Base-by-base conservation (phyloP, 805 yeast species). In the Nakazawaea peltata region DNA sequence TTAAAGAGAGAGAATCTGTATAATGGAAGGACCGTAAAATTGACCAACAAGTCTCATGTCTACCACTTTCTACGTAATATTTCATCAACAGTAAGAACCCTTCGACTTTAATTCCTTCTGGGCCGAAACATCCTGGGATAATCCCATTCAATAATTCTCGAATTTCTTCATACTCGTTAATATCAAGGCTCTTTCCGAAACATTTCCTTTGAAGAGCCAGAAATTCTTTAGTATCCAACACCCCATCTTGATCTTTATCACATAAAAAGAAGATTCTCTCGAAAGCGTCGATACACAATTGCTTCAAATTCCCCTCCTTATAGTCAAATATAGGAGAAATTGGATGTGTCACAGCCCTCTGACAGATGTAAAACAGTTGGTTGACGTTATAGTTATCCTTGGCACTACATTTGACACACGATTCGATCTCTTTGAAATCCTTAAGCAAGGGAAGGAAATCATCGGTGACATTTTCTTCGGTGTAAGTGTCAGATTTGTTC, bases 41-140 rank as follows among this genome's bases (percentile, higher is more conserved):
- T 0, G 95, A 95, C 99, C 99, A 92, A 0, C 86, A 81, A 0
- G 97, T 92, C 53, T 92, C 99, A 54, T 92, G 97, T 22, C 97
- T 65, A 0, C 98, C 99, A 25, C 74, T 74, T 45, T 86, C 94
- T 1, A 94, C 94, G 53, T 82, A 92, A 18, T 84, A 57, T 49
- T 80, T 82, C 56, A 85, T 87, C 35, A 92, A 61, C 1, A 75
- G 60, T 3, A 92, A 57, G 49, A 92, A 92, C 0, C 94, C 97
- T 30, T 71, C 74, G 34, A 67, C 71, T 0, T 84, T 71, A 2
- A 90, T 61, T 0, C 95, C 95, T 32, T 54, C 58, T 12, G 34
- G 34, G 15, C 59, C 59, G 7, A 53, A 57, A 1, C 41, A 41
- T 1, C 61, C 56, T 2, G 64, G 50, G 1, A 49, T 34, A 1